These are phyloP conservation scores for Erucastrum elatum DNA, from an alignment of 345 rosid species.

Conservation along the genomic window DNA sequence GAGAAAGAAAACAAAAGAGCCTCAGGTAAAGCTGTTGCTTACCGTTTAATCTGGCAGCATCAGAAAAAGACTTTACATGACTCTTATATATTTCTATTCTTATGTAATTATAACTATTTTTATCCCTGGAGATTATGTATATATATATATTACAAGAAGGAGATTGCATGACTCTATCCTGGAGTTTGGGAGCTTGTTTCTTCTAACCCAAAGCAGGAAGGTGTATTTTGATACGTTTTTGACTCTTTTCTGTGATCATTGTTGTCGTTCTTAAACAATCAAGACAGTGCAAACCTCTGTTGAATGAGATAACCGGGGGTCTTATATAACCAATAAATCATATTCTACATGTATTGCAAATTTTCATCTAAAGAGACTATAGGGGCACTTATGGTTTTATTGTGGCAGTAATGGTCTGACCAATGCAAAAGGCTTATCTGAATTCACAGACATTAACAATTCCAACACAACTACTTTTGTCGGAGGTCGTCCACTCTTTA, in stretches of 20 bases:
- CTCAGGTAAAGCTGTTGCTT: slow-evolving; percentile 34
- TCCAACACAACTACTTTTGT: slow-evolving; percentile 58
- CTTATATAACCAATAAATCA: slow-evolving; percentile 3
- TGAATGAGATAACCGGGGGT: slow-evolving; percentile 2
- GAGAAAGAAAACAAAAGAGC: not conserved
- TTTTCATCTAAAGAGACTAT: slow-evolving; percentile 3
- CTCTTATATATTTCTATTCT: slow-evolving; percentile 3
- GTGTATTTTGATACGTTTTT: slow-evolving; percentile 30
- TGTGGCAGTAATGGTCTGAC: slow-evolving; percentile 53
- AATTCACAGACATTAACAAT: slow-evolving; percentile 63
- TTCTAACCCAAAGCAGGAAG: slow-evolving; percentile 28
- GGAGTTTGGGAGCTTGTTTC: slow-evolving; percentile 19
- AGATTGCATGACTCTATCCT: slow-evolving; percentile 20
- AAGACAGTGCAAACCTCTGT: not conserved
- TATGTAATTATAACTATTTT: not conserved
- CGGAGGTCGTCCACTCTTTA: slow-evolving; percentile 46
- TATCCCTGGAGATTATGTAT: slow-evolving; percentile 19
- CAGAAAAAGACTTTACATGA: slow-evolving; percentile 16
- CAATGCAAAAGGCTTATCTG: slow-evolving; percentile 57
- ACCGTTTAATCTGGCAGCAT: too few relatives aligned
- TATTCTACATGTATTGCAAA: slow-evolving; percentile 11
- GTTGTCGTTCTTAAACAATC: slow-evolving; percentile 23
- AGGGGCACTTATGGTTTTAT: slow-evolving; percentile 10
- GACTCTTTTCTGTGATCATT: slow-evolving; percentile 21
- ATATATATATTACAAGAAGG: slow-evolving; percentile 37